phyloP scores from a whole-genome alignment of 148 eudicot genomes.

The Agrostemma githago region DNA sequence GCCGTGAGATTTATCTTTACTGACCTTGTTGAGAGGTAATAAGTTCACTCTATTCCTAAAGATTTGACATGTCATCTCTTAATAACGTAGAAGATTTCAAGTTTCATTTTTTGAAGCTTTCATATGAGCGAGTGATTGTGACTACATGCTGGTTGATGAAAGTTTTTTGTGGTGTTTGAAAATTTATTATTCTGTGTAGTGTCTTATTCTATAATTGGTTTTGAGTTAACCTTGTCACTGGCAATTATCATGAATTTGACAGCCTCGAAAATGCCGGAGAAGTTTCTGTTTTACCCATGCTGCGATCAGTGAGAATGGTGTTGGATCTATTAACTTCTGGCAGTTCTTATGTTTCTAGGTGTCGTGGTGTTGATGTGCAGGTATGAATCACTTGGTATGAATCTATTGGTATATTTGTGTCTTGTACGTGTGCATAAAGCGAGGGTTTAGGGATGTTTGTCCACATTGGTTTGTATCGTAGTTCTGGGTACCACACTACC shows the following conservation, averaged over 20 bases:
- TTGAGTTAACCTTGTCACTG: neutral
- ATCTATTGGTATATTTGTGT: neutral
- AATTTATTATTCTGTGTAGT: neutral
- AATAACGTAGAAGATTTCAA: too few relatives aligned
- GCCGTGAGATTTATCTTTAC: slow-evolving; percentile 42
- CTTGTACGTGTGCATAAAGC: neutral
- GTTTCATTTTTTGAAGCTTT: too few relatives aligned
- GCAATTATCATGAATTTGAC: slow-evolving; percentile 28
- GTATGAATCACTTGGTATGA: slow-evolving; percentile 34
- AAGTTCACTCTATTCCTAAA: neutral
- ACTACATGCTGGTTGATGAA: neutral
- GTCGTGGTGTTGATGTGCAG: slow-evolving; percentile 54
- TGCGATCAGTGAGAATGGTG: slow-evolving; percentile 73
- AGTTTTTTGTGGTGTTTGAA: neutral
- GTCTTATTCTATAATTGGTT: neutral
- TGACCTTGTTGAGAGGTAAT: slow-evolving; percentile 91
- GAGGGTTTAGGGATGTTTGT: neutral
- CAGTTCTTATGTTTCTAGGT: slow-evolving; percentile 37
- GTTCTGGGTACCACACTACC: neutral
- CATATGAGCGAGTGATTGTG: neutral
- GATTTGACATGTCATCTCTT: neutral
- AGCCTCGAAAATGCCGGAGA: slow-evolving; percentile 99
- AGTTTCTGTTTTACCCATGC: slow-evolving; percentile 72
- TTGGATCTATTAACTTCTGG: slow-evolving; percentile 58
- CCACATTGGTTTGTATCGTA: neutral